phyloP scores from a whole-genome alignment of 2,329 filamentous ascomycete species.

The Ceratocystis alfenasii region DNA sequence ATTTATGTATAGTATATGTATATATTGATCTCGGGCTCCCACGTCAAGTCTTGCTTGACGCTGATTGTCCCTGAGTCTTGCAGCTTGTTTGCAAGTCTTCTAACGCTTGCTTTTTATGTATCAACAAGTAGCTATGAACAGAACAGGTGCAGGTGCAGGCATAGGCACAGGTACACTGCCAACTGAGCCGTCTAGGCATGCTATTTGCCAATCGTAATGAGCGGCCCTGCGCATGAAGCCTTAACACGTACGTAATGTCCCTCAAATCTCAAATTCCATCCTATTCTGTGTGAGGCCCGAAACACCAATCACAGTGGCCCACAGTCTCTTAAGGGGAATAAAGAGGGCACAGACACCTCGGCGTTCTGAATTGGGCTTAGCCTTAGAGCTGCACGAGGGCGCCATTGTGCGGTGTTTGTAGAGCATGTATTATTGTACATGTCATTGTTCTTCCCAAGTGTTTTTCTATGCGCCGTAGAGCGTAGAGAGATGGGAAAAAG shows the following conservation, averaged over 20 bases:
- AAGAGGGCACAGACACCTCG: constrained; percentile 5
- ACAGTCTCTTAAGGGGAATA: not conserved
- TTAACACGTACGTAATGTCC: not conserved
- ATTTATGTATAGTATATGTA: too few species aligned
- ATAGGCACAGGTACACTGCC: too few species aligned
- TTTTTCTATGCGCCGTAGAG: not conserved
- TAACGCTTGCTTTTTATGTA: too few species aligned
- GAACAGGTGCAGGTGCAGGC: too few species aligned
- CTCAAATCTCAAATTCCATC: constrained; percentile 11
- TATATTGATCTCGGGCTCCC: not conserved
- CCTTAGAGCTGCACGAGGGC: not conserved
- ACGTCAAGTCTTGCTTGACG: not conserved
- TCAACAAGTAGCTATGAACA: too few species aligned
- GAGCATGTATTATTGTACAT: not conserved
- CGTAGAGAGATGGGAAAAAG: too few species aligned
- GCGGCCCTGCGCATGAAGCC: constrained; percentile 2
- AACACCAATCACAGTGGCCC: not conserved
- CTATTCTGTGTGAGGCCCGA: constrained; percentile 2
- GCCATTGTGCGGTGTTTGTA: constrained; percentile 11
- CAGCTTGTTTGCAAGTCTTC: too few species aligned
- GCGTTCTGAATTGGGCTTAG: not conserved
- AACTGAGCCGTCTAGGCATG: not conserved
- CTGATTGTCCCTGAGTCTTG: too few species aligned
- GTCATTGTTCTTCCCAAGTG: not conserved
- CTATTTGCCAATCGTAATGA: not conserved